Evolutionary conservation across 2,329 filamentous ascomycete genomes (phyloP), one percentile per base, ranked within the genome.

Genomic region (Penicillium sp.): DNA sequence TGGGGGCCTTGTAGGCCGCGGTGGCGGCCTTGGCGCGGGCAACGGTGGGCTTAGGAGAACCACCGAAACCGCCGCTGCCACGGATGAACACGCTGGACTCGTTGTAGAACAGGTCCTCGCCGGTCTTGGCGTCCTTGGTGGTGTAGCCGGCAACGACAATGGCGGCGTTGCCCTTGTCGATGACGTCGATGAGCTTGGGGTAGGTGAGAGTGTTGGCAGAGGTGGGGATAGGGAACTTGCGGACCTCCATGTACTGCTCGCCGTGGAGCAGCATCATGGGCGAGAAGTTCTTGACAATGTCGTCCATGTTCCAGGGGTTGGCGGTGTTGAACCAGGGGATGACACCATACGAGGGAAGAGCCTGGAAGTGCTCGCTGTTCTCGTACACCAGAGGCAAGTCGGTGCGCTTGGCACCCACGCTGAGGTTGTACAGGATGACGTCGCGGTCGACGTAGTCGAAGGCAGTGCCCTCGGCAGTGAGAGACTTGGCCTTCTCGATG

Each of bases 191-290:
- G 61, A 99, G 89, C 77, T 89, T 89, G 62, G 88, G 90, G 74
- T 88, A 87, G 60, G 90, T 92, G 70, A 91, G 79, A 54, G 96
- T 89, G 60, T 88, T 89, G 55, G 86, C 93, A 59, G 89, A 86
- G 35, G 93, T 97, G 38, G 94, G 94, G 72, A 98, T 91, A 44
- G 95, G 95, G 82, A 89, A 96, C 79, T 94, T 92, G 76, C 89
- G 88, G 74, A 99, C 86, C 81, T 99, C 95, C 67, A 99, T 91
- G 82, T 93, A 99, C 80, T 99, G 95, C 84, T 99, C 95, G 75
- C 95, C 95, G 82, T 99, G 95, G 26, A 99, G 90, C 55, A 99
- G 88, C 93, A 97, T 97, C 92, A 97, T 97, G 65, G 93, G 94
- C 40, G 88, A 92, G 84, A 97, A 99, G 85, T 98, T 96, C 77